Percentiles rank a stretch among this genome's conserved stretches.
Conservation (phyloP, 345 rosid species). For the Murraya paniculata region DNA sequence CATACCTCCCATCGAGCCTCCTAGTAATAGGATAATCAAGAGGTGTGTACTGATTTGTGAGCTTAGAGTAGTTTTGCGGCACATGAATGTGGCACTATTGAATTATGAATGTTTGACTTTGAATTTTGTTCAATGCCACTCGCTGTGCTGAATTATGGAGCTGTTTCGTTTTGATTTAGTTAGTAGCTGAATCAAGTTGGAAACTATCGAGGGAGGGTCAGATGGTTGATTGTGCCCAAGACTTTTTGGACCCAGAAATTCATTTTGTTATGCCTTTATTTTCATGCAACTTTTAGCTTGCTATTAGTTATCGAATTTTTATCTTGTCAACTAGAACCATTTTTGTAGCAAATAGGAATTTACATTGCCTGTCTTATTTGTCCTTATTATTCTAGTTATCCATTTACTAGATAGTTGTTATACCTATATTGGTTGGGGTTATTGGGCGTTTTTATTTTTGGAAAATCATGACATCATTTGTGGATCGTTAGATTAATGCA, state of each 20-base stretch:
- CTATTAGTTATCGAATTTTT: background rate
- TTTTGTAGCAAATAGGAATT: background rate
- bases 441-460: background rate
- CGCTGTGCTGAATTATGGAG: too few species aligned
- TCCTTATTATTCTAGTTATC: background rate
- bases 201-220: background rate
- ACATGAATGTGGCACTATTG: background rate
- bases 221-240: background rate
- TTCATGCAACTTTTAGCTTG: background rate
- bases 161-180: background rate
- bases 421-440: background rate
- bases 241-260: background rate
- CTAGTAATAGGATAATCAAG: slow-evolving; percentile 40
- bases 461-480: background rate
- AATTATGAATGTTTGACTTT: background rate
- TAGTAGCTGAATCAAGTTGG: background rate
- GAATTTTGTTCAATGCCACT: too few species aligned
- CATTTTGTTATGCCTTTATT: background rate
- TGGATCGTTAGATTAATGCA: background rate
- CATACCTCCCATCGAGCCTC: slow-evolving; percentile 55
- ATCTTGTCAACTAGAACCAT: background rate
- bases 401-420: background rate
- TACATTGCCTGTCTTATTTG: background rate
- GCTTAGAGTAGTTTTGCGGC: slow-evolving; percentile 6
- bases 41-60: slow-evolving; percentile 32